Evolutionary conservation across 352 stramenopile species (phyloP).

Genomic region (Phytophthora megakarya): DNA sequence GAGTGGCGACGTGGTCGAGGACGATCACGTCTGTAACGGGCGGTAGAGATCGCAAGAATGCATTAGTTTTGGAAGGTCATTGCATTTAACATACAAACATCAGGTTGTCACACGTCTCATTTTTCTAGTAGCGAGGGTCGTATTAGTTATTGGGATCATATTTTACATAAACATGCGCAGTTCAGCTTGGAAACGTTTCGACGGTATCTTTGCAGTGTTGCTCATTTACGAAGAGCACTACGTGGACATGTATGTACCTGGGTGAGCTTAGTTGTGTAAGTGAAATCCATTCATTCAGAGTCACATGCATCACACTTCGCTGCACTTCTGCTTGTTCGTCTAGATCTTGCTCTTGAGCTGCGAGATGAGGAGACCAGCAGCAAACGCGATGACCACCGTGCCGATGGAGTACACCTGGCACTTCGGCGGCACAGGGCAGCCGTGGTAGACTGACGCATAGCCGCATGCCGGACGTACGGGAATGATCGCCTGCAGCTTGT

Average conservation of each 20-base stretch:
- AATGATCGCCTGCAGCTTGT: slow-evolving; percentile 56
- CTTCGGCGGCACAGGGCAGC: slow-evolving; percentile 70
- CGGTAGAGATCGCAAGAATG: not conserved
- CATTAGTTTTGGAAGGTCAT: slow-evolving; percentile 1
- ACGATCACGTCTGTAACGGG: slow-evolving; percentile 10
- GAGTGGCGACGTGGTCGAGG: slow-evolving; percentile 8
- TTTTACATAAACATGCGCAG: slow-evolving; percentile 14
- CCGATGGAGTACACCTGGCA: slow-evolving; percentile 74
- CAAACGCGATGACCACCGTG: slow-evolving; percentile 62
- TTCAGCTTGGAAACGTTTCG: slow-evolving; percentile 7
- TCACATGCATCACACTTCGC: slow-evolving; percentile 4
- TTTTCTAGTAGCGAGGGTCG: slow-evolving; percentile 1
- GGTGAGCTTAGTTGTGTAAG: not conserved
- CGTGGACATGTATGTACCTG: too few species aligned
- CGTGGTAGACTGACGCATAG: slow-evolving; percentile 49
- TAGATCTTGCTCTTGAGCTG: slow-evolving; percentile 61
- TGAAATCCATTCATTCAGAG: slow-evolving; percentile 23
- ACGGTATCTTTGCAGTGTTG: not conserved
- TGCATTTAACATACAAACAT: not conserved
- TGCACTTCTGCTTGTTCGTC: slow-evolving; percentile 2
- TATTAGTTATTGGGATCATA: not conserved
- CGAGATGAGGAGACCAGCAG: slow-evolving; percentile 58
- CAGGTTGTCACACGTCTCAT: slow-evolving; percentile 12
- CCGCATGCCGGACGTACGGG: slow-evolving; percentile 52
- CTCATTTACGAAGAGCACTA: too few species aligned